Base-by-base conservation (phyloP, 2,329 filamentous ascomycete genomes). In the Aureobasidium sp. region DNA sequence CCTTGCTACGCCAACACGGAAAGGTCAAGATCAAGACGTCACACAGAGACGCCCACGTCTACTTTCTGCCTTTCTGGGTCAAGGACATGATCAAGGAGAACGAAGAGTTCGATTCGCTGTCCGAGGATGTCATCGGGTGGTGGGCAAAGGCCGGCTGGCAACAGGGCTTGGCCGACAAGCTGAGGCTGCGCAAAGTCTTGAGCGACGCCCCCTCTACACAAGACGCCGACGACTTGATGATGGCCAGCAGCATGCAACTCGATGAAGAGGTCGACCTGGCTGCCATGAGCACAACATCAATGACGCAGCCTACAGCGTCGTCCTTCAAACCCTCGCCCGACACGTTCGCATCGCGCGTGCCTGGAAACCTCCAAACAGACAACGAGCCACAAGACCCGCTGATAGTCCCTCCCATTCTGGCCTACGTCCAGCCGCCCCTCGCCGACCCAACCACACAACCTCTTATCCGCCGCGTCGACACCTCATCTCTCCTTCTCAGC, bases 101-200 rank as follows among this genome's bases (percentile, higher is more conserved):
- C 68, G 87, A 92, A 31, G 85, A 82, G 11, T 84, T 99, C 64
- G 89, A 96, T 67, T 95, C 87, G 60, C 85, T 99, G 50, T 89
- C 88, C 33, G 93, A 97, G 72, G 93, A 97, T 69, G 84, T 96
- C 6, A 79, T 97, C 17, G 91, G 92, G 7, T 96, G 90, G 88
- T 96, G 92, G 91, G 90, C 92, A 35, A 97, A 97, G 72, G 85
- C 93, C 0, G 85, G 86, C 59, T 99, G 94, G 94, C 92, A 97
- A 73, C 79, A 82, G 3, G 89, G 90, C 0, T 78, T 96, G 3
- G 84, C 83, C 0, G 84, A 88, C 55, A 96, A 95, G 73, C 79
- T 97, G 8, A 83, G 85, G 1, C 76, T 96, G 57, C 77, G 82
- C 53, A 79, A 86, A 46, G 81, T 93, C 4, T 78, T 94, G 53